phyloP scores from a whole-genome alignment of 257 asterid species.

The Datura wrightii region DNA sequence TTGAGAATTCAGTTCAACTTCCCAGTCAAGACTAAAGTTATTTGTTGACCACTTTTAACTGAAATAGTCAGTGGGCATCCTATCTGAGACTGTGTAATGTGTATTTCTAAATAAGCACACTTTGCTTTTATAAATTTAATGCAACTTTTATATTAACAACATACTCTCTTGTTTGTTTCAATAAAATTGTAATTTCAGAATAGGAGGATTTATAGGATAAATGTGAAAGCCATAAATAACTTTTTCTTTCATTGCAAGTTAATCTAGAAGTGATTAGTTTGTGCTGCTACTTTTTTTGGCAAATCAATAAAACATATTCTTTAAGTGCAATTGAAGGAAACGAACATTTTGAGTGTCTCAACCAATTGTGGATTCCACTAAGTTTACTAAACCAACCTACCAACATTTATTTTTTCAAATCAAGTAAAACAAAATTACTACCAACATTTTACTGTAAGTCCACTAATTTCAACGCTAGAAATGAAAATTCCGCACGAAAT shows the following conservation, averaged over 20 bases:
- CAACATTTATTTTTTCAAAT: background rate
- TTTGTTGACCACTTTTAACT: background rate
- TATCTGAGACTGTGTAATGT: background rate
- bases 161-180: background rate
- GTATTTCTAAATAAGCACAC: background rate
- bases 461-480: conserved; percentile 21
- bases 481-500: conserved; percentile 10
- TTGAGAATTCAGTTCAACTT: background rate
- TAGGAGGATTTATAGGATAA: background rate
- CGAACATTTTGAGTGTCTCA: background rate
- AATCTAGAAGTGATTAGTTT: background rate
- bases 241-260: background rate
- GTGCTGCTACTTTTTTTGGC: background rate
- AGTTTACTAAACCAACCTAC: background rate
- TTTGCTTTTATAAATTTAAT: background rate
- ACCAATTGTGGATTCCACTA: background rate
- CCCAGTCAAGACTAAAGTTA: background rate
- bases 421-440: background rate
- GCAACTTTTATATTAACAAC: background rate
- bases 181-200: background rate
- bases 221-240: conserved; percentile 1
- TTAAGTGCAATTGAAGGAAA: conserved; percentile 39
- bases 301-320: conserved; percentile 22
- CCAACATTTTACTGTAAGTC: conserved; percentile 9
- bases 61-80: background rate